These are phyloP conservation scores for Goniomonas avonlea DNA, from an alignment of 78 protist genomes.

Conservation along the genomic window DNA sequence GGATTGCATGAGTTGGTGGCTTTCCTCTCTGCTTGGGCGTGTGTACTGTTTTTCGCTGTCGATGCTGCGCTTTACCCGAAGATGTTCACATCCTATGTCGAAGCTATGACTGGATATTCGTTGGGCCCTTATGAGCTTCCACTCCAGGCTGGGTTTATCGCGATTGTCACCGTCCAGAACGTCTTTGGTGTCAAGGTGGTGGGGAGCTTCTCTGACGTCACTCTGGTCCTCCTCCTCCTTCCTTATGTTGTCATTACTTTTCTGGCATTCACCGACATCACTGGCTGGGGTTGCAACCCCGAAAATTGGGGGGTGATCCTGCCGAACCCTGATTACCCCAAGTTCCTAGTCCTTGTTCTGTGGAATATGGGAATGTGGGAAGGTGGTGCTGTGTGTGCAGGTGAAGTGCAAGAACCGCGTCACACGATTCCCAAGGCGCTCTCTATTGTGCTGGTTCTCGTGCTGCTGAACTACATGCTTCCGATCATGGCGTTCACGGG, in stretches of 20 bases:
- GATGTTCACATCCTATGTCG: conserved; percentile 6
- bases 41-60: not conserved
- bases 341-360: not conserved
- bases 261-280: not conserved
- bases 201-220: not conserved
- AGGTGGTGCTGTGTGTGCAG: not conserved
- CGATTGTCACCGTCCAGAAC: not conserved
- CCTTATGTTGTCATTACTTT: conserved; percentile 4
- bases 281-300: not conserved
- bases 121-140: not conserved
- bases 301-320: not conserved
- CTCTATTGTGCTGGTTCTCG: not conserved
- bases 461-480: not conserved
- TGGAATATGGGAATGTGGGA: conserved; percentile 27
- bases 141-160: not conserved
- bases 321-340: not conserved
- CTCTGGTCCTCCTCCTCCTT: not conserved
- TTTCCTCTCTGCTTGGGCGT: not conserved
- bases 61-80: not conserved
- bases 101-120: not conserved
- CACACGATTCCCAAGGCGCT: not conserved
- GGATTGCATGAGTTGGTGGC: not conserved
- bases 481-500: conserved; percentile 20
- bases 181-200: not conserved
- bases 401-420: not conserved